These are phyloP conservation scores for Sarocladiaceae sp. DNA, from an alignment of 2,329 filamentous ascomycete genomes.

Conservation along the genomic window DNA sequence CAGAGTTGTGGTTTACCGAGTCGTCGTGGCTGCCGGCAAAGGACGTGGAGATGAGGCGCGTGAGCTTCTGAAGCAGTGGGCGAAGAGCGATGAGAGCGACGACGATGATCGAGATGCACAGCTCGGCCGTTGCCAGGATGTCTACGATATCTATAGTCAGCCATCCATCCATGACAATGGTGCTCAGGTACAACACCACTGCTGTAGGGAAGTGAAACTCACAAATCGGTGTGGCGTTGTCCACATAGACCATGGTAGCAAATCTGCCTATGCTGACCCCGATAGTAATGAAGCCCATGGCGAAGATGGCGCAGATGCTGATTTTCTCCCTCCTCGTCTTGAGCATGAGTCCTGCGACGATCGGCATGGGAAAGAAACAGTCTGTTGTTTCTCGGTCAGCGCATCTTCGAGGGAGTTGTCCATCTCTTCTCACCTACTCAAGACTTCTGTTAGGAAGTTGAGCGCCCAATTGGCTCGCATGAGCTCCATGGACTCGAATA, in stretches of 20 bases:
- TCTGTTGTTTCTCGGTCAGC: slow-evolving; percentile 9
- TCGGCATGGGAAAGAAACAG: slow-evolving; percentile 16
- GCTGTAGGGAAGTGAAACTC: not conserved
- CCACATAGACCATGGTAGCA: slow-evolving; percentile 12
- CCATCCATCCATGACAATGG: too few relatives aligned
- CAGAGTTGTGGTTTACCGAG: not conserved
- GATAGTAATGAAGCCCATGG: slow-evolving; percentile 16
- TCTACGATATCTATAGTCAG: slow-evolving; percentile 3
- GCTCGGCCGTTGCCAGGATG: slow-evolving; percentile 14
- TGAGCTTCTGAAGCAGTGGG: slow-evolving; percentile 12
- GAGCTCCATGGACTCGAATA: slow-evolving; percentile 14
- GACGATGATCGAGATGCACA: slow-evolving; percentile 15
- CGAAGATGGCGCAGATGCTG: slow-evolving; percentile 14
- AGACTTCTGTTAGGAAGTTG: slow-evolving; percentile 17
- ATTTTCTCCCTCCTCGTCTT: slow-evolving; percentile 16
- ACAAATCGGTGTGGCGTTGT: slow-evolving; percentile 14
- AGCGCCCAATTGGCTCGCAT: slow-evolving; percentile 18
- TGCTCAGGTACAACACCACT: not conserved
- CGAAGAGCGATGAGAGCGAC: slow-evolving; percentile 13
- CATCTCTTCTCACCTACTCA: slow-evolving; percentile 16
- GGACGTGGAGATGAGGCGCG: slow-evolving; percentile 8
- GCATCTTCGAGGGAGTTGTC: not conserved
- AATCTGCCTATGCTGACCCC: slow-evolving; percentile 18
- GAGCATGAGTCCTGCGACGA: slow-evolving; percentile 15
- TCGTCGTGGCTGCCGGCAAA: not conserved